Evolutionary conservation across 768 basidiomycete species (phyloP), one percentile per base, ranked within the genome.

Genomic region (Mycena filopes): DNA sequence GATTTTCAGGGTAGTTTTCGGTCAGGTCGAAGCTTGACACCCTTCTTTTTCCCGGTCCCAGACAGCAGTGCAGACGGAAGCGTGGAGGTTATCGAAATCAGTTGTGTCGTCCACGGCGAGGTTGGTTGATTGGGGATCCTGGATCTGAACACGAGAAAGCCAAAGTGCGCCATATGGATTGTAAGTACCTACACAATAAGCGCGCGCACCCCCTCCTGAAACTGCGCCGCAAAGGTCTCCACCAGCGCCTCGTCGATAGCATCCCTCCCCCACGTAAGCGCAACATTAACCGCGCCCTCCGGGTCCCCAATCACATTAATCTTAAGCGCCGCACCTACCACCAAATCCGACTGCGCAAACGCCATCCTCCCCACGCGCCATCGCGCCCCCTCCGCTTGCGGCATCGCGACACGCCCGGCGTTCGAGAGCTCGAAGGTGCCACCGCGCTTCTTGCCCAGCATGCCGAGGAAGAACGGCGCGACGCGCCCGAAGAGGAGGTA

Each of bases 391-490:
- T 10, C n/a, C n/a, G 23, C 11, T 36, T 41, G 12, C 13, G 23
- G 0, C 4, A n/a, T 26, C 7, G 28, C 53, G 28, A 80, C 77
- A 5, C 65, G 69, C 16, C 81, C 81, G 16, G 79, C 54, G 67
- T 83, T 83, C n/a, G 81, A 82, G 13, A 82, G 54, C 63, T 78
- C 77, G 20, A 83, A 55, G 33, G 75, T 75, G 20, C 20, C 68
- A 7, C 63, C 63, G 43, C 82, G 72, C 67, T 80, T 81, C 67
- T 70, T 71, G n/a, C 78, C 79, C 18, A 80, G 63, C 69, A 72
- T 72, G 1, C 76, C 76, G 10, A 55, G 66, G 50, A 78, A 72
- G 67, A 67, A 82, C 4, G 60, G 67, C 25, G 69, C 71, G 60
- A 77, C 74, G 53, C 75, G 71, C 26, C 79, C 76, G 59, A 72